phyloP scores from a whole-genome alignment of 495 filamentous ascomycete genomes.

The Pyrenopolyporus hunteri region DNA sequence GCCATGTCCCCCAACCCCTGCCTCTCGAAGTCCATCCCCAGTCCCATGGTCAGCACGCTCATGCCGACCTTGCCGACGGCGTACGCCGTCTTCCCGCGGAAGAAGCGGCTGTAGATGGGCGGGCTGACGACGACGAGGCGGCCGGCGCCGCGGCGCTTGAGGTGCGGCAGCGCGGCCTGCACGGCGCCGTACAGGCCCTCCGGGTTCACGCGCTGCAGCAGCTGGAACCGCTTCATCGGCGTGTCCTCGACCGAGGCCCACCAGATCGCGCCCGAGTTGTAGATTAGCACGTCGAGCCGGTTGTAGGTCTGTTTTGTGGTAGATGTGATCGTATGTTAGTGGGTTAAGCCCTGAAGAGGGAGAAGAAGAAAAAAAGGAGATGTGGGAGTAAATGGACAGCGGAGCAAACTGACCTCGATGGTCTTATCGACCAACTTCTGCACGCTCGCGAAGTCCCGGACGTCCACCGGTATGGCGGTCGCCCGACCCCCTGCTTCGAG shows the following conservation, averaged over 20 bases:
- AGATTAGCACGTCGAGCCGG: slow-evolving; percentile 74
- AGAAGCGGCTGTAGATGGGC: slow-evolving; percentile 85
- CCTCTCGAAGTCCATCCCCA: slow-evolving; percentile 82
- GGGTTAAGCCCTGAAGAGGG: too few species aligned
- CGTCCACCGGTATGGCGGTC: slow-evolving; percentile 72
- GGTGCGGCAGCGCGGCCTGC: slow-evolving; percentile 68
- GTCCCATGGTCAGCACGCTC: slow-evolving; percentile 78
- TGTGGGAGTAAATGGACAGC: not conserved
- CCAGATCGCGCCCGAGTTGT: slow-evolving; percentile 88
- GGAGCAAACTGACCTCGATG: slow-evolving; percentile 51
- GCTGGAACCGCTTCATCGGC: slow-evolving; percentile 76
- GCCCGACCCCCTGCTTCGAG: slow-evolving; percentile 67
- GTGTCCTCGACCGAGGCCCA: slow-evolving; percentile 79
- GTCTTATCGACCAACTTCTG: slow-evolving; percentile 65
- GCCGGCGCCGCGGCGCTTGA: slow-evolving; percentile 57
- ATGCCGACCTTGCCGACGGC: slow-evolving; percentile 87
- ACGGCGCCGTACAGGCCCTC: slow-evolving; percentile 75
- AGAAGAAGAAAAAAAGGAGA: not conserved
- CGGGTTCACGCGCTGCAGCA: slow-evolving; percentile 83
- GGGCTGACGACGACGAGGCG: slow-evolving; percentile 82
- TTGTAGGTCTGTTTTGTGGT: slow-evolving; percentile 54
- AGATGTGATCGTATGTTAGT: not conserved
- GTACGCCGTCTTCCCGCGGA: slow-evolving; percentile 85
- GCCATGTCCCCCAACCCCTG: slow-evolving; percentile 72
- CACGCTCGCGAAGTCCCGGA: slow-evolving; percentile 67